Evolutionary conservation across 129 eudicot genomes (phyloP), one percentile per base, ranked within the genome.

Genomic region (Tagetes erecta): DNA sequence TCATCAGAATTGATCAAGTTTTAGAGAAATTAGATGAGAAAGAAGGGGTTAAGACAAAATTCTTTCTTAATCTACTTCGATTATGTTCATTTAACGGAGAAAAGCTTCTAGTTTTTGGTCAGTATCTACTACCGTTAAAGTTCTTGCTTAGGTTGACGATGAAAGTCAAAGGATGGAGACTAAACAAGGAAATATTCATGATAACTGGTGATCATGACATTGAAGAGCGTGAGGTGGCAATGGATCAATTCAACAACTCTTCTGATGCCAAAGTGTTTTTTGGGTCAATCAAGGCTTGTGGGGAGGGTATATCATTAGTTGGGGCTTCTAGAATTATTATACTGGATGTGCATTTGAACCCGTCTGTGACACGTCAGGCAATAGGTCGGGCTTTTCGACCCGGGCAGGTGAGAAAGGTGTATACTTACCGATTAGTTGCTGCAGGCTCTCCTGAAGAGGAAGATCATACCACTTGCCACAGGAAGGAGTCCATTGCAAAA

Each of bases 1-100:
- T 77, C 59, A 77, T 83, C 27, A 64, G 40, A 75, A 80, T 94
- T 35, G 94, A 94, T 44, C 81, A 59, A n/a, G 60, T 91, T 3
- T 62, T 94, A 52, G 91, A 80, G 73, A 85, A 53, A 33, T 36
- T 88, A 57, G 84, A 88, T 36, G 79, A 80, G 70, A 80, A 72
- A 79, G 99, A 94, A 44, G 99, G 99, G 6, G 99, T 82, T 40
- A 94, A 94, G 72, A 87, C 89, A 2, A 94, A 85, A 37, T 94
- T 94, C 69, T 94, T 74, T 50, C 87, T 91, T 0, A 87, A 91
- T 77, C 83, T 91, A 62, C 91, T 94, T 50, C 83, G 83, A 33
- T 71, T 94, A 50, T 94, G 99, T 63, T 91, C 88, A 80, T 67
- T 88, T 4, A 64, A 71, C 8, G 90, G 88, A 1, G 99, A 94